Evolutionary conservation across 371 early-diverging fungal species (phyloP).

Genomic region (Furculomyces boomerangus): DNA sequence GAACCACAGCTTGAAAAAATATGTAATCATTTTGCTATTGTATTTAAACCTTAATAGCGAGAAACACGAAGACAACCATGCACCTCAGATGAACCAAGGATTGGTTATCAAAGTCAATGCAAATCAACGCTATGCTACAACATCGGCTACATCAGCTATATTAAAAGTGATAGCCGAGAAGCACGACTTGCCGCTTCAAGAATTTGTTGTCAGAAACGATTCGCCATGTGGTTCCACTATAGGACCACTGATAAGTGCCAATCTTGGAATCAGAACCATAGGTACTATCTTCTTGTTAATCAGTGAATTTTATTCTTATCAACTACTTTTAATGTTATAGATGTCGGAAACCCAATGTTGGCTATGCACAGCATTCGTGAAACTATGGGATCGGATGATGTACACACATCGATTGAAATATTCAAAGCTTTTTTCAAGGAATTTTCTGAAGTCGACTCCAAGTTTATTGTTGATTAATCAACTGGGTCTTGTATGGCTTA

Average conservation of each 20-base stretch:
- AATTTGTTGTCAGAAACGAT: constrained; percentile 90
- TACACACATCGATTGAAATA: constrained; percentile 59
- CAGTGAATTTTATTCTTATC: neutral
- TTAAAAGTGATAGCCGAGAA: constrained; percentile 61
- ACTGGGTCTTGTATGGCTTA: neutral
- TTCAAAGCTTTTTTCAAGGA: constrained; percentile 32
- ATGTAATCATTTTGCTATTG: constrained; percentile 3
- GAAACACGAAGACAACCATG: constrained; percentile 76
- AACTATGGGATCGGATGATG: constrained; percentile 79
- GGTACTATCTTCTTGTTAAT: neutral
- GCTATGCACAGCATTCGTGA: constrained; percentile 96
- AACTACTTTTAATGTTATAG: constrained; percentile 16
- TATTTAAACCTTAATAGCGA: constrained; percentile 8
- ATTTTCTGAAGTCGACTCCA: constrained; percentile 19
- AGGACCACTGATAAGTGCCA: constrained; percentile 87
- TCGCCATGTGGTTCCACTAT: constrained; percentile 89
- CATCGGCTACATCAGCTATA: constrained; percentile 63
- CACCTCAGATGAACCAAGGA: constrained; percentile 82
- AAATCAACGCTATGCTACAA: constrained; percentile 92
- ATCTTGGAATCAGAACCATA: constrained; percentile 86
- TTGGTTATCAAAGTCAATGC: constrained; percentile 91
- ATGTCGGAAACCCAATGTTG: constrained; percentile 87
- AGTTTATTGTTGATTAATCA: constrained; percentile 13
- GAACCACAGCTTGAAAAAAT: constrained; percentile 1
- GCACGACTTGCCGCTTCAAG: constrained; percentile 70